Base-by-base conservation (phyloP, 2,329 filamentous ascomycete genomes). In the Penicillium aurantiogriseum region DNA sequence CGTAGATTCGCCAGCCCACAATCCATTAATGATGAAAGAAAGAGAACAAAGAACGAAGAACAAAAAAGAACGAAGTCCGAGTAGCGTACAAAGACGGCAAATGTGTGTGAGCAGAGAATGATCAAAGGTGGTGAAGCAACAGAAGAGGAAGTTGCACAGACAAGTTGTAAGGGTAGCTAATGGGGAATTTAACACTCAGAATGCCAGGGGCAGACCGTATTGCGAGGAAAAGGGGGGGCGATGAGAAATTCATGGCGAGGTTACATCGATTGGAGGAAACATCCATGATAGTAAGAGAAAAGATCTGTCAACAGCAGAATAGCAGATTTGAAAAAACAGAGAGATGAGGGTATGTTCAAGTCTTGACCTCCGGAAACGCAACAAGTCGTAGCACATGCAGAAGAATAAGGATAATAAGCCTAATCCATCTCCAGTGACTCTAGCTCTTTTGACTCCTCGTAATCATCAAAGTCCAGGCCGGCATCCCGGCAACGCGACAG, bases 391-490 rank as follows among this genome's bases (percentile, higher is more conserved):
- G 64, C 65, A 67, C 69, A 62, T 71, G 57, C 58, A 64, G 53
- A 56, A 58, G 49, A 58, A 62, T 38, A 39, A 31, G 38, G 53
- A 48, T 23, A 13, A 43, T 11, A 60, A 46, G 50, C 63, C 54
- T 74, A 73, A 49, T 75, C 72, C 46, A 74, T 60, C 25, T 74
- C 71, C n/a, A 73, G 61, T 31, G 67, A 67, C 52, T 75, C 72
- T 31, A 78, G 64, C 42, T 76, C 72, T 52, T 77, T 76, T 11
- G 74, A 68, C 25, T 78, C 75, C 23, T 79, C 76, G 47, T 78
- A 79, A 57, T 80, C 78, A n/a, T 78, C 75, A 53, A 79, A 80
- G n/a, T 77, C 74, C 7, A 79, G 69, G n/a, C 77, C 77, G 2
- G 76, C 76, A 39, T 79, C 77, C 42, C 76, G 75, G 66, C 76